phyloP scores from a whole-genome alignment of 148 eudicot genomes.

The Fagopyrum homotropicum region DNA sequence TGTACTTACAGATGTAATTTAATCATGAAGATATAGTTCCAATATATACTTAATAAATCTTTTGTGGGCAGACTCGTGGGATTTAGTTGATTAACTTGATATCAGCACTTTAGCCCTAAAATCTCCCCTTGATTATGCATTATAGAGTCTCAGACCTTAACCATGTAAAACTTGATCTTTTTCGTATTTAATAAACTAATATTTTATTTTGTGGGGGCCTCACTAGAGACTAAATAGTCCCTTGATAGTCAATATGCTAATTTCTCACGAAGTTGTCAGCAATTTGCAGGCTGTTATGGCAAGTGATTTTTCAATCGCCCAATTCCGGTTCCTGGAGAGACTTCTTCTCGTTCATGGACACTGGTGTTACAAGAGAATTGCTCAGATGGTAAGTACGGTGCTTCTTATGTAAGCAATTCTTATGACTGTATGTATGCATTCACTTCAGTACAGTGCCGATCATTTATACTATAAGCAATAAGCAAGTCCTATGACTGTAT shows the following conservation, averaged over 20 bases:
- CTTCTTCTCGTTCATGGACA: slow-evolving; percentile 94
- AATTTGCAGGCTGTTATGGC: slow-evolving; percentile 98
- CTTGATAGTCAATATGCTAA: neutral
- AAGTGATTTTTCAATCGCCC: slow-evolving; percentile 93
- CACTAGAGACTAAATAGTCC: neutral
- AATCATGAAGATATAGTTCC: neutral
- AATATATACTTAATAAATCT: neutral
- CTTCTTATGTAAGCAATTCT: no score
- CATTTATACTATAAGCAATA: neutral
- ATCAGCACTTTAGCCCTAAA: neutral
- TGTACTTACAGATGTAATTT: neutral
- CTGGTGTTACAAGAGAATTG: slow-evolving; percentile 97
- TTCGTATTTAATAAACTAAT: neutral
- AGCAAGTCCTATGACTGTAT: neutral
- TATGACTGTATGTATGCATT: neutral
- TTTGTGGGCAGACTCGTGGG: neutral
- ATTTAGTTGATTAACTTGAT: neutral
- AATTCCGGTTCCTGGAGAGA: slow-evolving; percentile 84
- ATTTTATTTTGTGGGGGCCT: neutral
- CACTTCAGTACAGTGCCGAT: neutral
- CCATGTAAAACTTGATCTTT: neutral
- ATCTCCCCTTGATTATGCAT: neutral
- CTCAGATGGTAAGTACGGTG: slow-evolving; percentile 67
- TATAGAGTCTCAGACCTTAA: neutral
- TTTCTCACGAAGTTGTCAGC: slow-evolving; percentile 15